Evolutionary conservation across 257 asterid genomes (phyloP).

Genomic region (Ligustrum vulgare): DNA sequence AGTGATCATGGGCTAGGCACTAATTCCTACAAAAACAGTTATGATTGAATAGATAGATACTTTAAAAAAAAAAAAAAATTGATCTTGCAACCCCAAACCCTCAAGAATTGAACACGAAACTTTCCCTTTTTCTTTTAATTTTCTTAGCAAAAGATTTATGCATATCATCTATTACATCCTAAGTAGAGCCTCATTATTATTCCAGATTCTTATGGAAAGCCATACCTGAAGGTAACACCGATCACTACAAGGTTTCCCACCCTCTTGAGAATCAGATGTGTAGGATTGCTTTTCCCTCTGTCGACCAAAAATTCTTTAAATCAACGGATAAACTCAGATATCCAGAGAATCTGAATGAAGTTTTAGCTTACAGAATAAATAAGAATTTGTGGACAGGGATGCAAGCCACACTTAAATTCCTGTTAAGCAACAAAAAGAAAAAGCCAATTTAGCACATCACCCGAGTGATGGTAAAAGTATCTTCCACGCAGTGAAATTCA

Average conservation of each 20-base stretch:
- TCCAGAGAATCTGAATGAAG: slow-evolving; percentile 13
- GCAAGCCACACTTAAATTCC: slow-evolving; percentile 94
- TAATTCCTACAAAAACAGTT: background rate
- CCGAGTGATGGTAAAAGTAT: background rate
- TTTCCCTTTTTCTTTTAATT: slow-evolving; percentile 6
- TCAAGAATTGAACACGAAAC: background rate
- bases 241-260: slow-evolving; percentile 73
- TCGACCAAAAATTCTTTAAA: slow-evolving; percentile 28
- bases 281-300: slow-evolving; percentile 74
- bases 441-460: slow-evolving; percentile 18
- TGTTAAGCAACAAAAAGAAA: slow-evolving; percentile 32
- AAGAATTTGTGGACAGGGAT: slow-evolving; percentile 80
- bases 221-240: slow-evolving; percentile 85
- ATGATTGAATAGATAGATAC: background rate
- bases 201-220: slow-evolving; percentile 20
- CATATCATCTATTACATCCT: slow-evolving; percentile 4
- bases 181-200: slow-evolving; percentile 9
- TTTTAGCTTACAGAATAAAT: slow-evolving; percentile 60
- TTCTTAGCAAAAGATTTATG: background rate
- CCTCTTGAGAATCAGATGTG: slow-evolving; percentile 63
- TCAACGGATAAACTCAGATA: slow-evolving; percentile 25
- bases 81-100: background rate
- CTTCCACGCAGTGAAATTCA: background rate
- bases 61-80: no score
- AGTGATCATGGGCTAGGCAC: background rate